Conservation (phyloP, 306 rosid genomes). For the Chamaecrista fasciculata region DNA sequence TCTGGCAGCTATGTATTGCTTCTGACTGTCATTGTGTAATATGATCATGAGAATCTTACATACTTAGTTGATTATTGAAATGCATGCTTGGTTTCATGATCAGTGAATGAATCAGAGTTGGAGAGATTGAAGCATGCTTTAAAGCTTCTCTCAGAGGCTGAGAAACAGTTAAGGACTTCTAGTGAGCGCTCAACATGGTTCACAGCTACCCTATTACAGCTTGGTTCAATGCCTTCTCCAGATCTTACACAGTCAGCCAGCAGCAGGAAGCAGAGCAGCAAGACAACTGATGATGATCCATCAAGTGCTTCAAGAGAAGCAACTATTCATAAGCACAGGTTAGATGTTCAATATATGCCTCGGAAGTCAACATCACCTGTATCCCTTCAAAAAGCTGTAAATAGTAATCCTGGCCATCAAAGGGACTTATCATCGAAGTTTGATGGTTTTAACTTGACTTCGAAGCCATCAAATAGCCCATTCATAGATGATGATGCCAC, state of each 20-base stretch:
- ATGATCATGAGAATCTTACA: conserved; percentile 15
- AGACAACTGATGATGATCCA: conserved; percentile 76
- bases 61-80: conserved; percentile 24
- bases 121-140: conserved; percentile 93
- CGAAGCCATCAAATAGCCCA: conserved; percentile 53
- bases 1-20: neutral
- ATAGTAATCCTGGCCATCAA: conserved; percentile 44
- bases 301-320: conserved; percentile 79
- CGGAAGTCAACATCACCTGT: conserved; percentile 53
- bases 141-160: conserved; percentile 98
- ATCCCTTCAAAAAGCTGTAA: conserved; percentile 48
- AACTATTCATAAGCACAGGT: conserved; percentile 49
- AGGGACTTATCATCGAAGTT: conserved; percentile 46
- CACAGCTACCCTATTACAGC: conserved; percentile 93
- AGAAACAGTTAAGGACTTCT: conserved; percentile 90
- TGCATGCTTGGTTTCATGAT: conserved; percentile 43
- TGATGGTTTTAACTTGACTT: conserved; percentile 47
- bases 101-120: conserved; percentile 83
- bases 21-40: conserved; percentile 3
- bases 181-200: conserved; percentile 98
- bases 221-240: conserved; percentile 81
- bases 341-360: conserved; percentile 54
- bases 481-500: conserved; percentile 50
- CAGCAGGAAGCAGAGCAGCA: conserved; percentile 88
- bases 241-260: conserved; percentile 70